phyloP scores from a whole-genome alignment of 257 asterid species.

The Parsonsia alboflavescens region DNA sequence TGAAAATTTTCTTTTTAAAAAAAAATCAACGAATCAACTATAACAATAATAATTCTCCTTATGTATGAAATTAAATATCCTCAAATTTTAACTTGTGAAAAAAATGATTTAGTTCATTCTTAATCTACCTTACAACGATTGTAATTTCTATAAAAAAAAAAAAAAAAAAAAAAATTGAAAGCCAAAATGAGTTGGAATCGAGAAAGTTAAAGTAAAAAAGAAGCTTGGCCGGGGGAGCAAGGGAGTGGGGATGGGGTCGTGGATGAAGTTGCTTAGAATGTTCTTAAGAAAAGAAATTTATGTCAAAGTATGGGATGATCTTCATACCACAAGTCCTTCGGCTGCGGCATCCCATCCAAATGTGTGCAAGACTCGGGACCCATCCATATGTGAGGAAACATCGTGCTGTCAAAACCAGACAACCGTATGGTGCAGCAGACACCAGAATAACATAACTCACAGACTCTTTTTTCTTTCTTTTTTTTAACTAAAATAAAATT shows the following conservation, averaged over 20 bases:
- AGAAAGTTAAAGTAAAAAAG: conserved; percentile 7
- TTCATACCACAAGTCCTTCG: no score
- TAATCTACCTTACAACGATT: no score
- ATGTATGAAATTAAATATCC: no score
- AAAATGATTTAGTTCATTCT: no score
- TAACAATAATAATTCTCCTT: no score
- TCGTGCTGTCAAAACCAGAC: background rate
- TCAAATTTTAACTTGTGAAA: no score
- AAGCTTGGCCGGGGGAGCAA: background rate
- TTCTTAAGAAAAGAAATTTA: background rate
- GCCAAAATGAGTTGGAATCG: background rate
- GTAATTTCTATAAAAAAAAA: background rate
- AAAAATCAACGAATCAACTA: no score
- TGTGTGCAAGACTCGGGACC: background rate
- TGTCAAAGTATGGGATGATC: background rate
- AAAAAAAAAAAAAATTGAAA: background rate
- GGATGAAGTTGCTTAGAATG: conserved; percentile 1
- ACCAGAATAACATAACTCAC: background rate
- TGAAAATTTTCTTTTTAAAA: no score
- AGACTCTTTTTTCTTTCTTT: no score
- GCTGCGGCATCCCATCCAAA: conserved; percentile 7
- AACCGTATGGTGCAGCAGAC: background rate
- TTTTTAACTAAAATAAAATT: no score
- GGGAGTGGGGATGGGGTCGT: background rate
- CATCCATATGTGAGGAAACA: background rate